Conservation (phyloP, 2,329 filamentous ascomycete species). For the Gremmenia infestans region DNA sequence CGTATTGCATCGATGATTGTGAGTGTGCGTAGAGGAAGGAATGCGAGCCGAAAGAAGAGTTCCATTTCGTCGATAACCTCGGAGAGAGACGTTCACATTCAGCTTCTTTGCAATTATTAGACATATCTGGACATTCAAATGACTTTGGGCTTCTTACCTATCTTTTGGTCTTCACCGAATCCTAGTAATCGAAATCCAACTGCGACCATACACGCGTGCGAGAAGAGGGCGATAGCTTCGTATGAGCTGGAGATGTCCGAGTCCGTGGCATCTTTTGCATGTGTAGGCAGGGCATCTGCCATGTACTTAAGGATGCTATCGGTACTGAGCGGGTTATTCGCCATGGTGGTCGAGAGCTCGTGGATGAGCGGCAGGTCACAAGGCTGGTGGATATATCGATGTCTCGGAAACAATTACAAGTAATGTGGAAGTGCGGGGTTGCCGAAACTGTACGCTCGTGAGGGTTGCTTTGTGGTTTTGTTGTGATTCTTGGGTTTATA, state of each 20-base stretch:
- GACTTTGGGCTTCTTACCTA: constrained; percentile 45
- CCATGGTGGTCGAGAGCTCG: constrained; percentile 18
- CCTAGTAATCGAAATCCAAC: constrained; percentile 78
- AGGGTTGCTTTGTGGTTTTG: not conserved
- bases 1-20: constrained; percentile 78
- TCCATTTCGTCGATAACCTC: constrained; percentile 74
- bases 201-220: constrained; percentile 76
- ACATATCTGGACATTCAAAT: constrained; percentile 6
- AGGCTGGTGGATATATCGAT: not conserved
- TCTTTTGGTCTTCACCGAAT: constrained; percentile 74
- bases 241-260: constrained; percentile 65
- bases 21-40: constrained; percentile 83
- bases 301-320: constrained; percentile 49
- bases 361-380: not conserved
- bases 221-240: constrained; percentile 78
- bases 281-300: constrained; percentile 55
- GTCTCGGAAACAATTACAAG: no score
- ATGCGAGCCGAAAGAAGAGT: constrained; percentile 63
- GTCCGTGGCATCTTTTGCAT: constrained; percentile 46
- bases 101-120: constrained; percentile 39
- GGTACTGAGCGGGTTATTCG: constrained; percentile 36
- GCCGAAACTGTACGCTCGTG: not conserved
- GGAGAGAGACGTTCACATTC: constrained; percentile 53
- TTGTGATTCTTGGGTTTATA: not conserved
- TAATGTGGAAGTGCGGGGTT: not conserved